Base-by-base conservation (phyloP, 2,329 filamentous ascomycete genomes). In the Trichoderma sp. region DNA sequence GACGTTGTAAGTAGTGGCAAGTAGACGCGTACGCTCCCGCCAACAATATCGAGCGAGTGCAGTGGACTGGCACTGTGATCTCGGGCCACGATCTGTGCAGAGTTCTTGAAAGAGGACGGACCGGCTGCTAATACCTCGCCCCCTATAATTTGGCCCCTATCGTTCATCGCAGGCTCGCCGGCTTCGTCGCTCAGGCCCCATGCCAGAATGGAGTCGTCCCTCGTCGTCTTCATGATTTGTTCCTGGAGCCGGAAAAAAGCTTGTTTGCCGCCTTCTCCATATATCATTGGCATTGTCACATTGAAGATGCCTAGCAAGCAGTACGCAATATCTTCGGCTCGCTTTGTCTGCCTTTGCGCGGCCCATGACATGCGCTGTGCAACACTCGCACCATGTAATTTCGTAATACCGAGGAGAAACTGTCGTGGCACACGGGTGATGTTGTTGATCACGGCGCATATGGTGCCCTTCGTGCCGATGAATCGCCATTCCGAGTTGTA, bases 361-460 rank as follows among this genome's bases (percentile, higher is more conserved):
- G 69, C 69, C 70, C 70, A 71, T 1, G 66, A 67, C 69, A 71
- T 71, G 0, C 70, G 69, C 7, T 72, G 67, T 0, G 70, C 69
- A 7, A 72, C 63, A 2, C 68, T 71, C 4, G 68, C 68, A 3
- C 28, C 14, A 6, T 54, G 52, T 1, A 71, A n/a, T 0, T 55
- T 21, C 1, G 52, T 12, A 3, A 52, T n/a, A 1, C 69, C 67
- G 0, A 69, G 26, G 0, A 71, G 28, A 12, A 59, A 66, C 1
- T 30, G 54, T 12, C 48, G 63, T 0, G 68, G 67, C 12, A 78
- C 74, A 0, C 68, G 67, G 0, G 76, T 78, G 34, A 74, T 71
- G 7, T 64, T 52, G 7, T 70, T 68, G 7, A 78, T 66, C 56
- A 64, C 12, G 68, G 69, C 24, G 34, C 66, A 50, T 12, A 67